Conservation (phyloP, 2,329 filamentous ascomycete species). For the Colletotrichum gigasporum region DNA sequence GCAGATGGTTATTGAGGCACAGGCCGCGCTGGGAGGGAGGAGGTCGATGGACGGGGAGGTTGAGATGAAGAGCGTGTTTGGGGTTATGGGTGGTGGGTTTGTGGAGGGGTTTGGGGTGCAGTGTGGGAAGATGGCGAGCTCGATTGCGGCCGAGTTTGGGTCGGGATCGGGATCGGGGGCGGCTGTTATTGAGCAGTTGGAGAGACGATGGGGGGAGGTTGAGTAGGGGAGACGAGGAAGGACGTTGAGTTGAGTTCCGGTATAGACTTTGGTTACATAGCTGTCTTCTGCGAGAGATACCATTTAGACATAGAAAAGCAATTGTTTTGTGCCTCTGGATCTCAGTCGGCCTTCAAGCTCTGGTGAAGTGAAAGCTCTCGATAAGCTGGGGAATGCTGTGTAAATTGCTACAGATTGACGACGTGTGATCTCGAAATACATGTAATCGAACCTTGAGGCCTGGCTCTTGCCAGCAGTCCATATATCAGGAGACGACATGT, state of each 20-base stretch:
- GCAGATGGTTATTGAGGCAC: constrained; percentile 38
- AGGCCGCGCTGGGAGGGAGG: constrained; percentile 38
- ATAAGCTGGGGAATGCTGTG: too few relatives aligned
- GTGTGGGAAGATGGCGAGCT: constrained; percentile 40
- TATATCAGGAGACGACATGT: too few relatives aligned
- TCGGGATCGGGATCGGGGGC: constrained; percentile 23
- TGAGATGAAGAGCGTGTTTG: constrained; percentile 22
- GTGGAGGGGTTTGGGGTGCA: constrained; percentile 44
- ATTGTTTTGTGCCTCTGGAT: too few relatives aligned
- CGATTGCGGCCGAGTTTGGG: constrained; percentile 30
- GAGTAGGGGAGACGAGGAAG: constrained; percentile 33
- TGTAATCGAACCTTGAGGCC: too few relatives aligned
- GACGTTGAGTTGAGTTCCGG: too few relatives aligned
- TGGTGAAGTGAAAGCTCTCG: too few relatives aligned
- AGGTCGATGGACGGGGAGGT: constrained; percentile 39
- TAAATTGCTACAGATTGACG: too few relatives aligned
- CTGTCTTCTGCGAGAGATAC: constrained; percentile 4
- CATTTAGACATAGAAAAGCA: too few relatives aligned
- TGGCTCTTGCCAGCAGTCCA: too few relatives aligned
- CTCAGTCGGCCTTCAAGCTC: too few relatives aligned
- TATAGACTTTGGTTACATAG: too few relatives aligned
- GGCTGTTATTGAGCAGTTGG: constrained; percentile 39
- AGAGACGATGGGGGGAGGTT: constrained; percentile 45
- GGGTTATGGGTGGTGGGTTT: constrained; percentile 39
- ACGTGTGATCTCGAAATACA: too few relatives aligned